Conservation (phyloP, 2,329 filamentous ascomycete genomes). For the Phialocephala sp. region DNA sequence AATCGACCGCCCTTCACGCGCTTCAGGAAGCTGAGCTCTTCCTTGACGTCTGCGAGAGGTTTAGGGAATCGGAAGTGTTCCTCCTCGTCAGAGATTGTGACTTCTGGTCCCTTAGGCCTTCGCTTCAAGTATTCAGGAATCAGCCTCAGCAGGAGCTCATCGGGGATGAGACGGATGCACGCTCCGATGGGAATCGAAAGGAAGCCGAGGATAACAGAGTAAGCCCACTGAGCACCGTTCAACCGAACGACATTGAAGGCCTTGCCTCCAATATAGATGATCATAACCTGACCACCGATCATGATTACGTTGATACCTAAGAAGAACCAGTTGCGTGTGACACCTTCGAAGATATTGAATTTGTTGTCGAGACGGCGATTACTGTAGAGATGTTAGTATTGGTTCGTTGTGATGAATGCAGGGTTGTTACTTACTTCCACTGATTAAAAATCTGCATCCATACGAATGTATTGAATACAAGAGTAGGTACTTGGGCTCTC, state of each 20-base stretch:
- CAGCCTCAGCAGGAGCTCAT: constrained; percentile 50
- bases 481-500: constrained; percentile 66
- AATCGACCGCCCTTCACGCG: constrained; percentile 81
- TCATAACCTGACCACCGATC: constrained; percentile 87
- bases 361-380: constrained; percentile 93
- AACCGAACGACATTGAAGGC: constrained; percentile 73
- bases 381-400: constrained; percentile 48
- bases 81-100: constrained; percentile 70
- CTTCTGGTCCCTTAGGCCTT: constrained; percentile 41
- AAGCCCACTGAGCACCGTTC: constrained; percentile 80
- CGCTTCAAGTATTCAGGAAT: constrained; percentile 41
- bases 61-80: constrained; percentile 71
- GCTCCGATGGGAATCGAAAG: constrained; percentile 87
- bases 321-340: constrained; percentile 87
- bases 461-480: constrained; percentile 98
- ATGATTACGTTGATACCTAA: constrained; percentile 84
- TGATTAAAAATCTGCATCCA: constrained; percentile 99
- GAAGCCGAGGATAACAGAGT: constrained; percentile 82
- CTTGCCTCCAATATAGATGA: constrained; percentile 82
- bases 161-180: constrained; percentile 81
- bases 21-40: constrained; percentile 82
- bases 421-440: constrained; percentile 73
- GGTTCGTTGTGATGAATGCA: constrained; percentile 4
- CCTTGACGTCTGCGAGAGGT: constrained; percentile 74
- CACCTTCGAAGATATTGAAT: constrained; percentile 94